Base-by-base conservation (phyloP, 1,284 basidiomycete species). In the Leccinum colubrinum region DNA sequence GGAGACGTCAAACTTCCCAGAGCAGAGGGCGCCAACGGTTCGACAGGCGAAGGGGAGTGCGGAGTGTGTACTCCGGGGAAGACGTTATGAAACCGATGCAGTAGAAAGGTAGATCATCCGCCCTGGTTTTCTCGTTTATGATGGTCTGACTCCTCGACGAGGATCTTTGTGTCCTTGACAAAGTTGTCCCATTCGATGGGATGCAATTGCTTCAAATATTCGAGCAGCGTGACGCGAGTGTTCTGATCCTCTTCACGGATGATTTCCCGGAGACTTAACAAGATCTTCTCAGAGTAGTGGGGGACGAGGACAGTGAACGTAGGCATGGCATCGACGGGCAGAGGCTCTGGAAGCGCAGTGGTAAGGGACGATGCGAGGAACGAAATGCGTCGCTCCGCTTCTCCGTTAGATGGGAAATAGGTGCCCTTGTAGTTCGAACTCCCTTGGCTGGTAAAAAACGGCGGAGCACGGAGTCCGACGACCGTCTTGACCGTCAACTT, bases 141-240 rank as follows among this genome's bases (percentile, higher is more conserved):
- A 14, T 77, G 85, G 58, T 90, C 88, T 58, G 89, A 88, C 77
- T 99, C 97, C 70, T 98, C 97, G 3, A 95, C 95, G 57, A 99
- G 82, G 66, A 99, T 99, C 84, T 99, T 99, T 70, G 97, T 99
- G 76, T 99, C 97, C 81, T 98, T 96, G 70, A 99, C 97, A 73
- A 99, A 99, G 79, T 99, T 99, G 80, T 98, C 97, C 97, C 97
- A 99, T 76, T 99, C 97, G 65, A 98, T 84, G n/a, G 97, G 96
- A 76, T 99, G 97, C 48, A 99, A 84, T 77, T 99, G 97, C 80
- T 99, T 99, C 74, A 99, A 84, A 77, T 99, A 98, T 77, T 97
- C 95, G 65, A 98, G 83, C 22, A 97, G 81, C 3, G 95, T 98
- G 62, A 98, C 95, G 17, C 95, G 93, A 3, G 96, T 96, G 75